phyloP scores from a whole-genome alignment of 2,329 filamentous ascomycete species.

The Aureobasidium uvarum region DNA sequence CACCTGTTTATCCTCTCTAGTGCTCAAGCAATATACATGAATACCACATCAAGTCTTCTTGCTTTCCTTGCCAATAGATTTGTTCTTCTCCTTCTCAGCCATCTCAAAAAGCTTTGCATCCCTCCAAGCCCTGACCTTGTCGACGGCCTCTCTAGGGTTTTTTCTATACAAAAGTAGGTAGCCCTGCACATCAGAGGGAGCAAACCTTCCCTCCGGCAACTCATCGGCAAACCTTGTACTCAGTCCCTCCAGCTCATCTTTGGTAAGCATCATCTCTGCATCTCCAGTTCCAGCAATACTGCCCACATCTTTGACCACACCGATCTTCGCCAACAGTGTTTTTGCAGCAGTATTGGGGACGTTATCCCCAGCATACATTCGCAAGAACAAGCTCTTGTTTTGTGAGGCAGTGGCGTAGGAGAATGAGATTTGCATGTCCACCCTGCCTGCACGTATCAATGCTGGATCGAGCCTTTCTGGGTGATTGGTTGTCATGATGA shows the following conservation, averaged over 20 bases:
- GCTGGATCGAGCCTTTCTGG: slow-evolving; percentile 70
- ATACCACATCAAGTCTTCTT: slow-evolving; percentile 2
- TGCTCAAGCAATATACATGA: neutral
- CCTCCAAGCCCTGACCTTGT: slow-evolving; percentile 44
- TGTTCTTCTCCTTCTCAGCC: neutral
- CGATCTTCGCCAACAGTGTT: neutral
- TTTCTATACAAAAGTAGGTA: slow-evolving; percentile 54
- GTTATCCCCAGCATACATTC: slow-evolving; percentile 35
- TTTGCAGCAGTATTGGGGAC: neutral
- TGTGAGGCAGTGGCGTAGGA: slow-evolving; percentile 45
- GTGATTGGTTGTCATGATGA: slow-evolving; percentile 80
- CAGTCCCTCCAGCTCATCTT: slow-evolving; percentile 41
- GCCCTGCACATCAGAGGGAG: slow-evolving; percentile 55
- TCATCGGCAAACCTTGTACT: slow-evolving; percentile 46
- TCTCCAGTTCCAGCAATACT: neutral
- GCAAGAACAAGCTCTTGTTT: slow-evolving; percentile 45
- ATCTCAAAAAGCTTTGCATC: neutral
- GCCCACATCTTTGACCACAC: neutral
- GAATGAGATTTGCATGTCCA: slow-evolving; percentile 67
- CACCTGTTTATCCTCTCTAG: no score
- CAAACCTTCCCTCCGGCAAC: slow-evolving; percentile 50
- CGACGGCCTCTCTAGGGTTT: slow-evolving; percentile 47
- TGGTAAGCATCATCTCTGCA: neutral
- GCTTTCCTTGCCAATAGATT: neutral
- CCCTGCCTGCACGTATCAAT: slow-evolving; percentile 68